These are phyloP conservation scores for Geotrichum klebahnii DNA, from an alignment of 1,139 yeast species.

Conservation along the genomic window DNA sequence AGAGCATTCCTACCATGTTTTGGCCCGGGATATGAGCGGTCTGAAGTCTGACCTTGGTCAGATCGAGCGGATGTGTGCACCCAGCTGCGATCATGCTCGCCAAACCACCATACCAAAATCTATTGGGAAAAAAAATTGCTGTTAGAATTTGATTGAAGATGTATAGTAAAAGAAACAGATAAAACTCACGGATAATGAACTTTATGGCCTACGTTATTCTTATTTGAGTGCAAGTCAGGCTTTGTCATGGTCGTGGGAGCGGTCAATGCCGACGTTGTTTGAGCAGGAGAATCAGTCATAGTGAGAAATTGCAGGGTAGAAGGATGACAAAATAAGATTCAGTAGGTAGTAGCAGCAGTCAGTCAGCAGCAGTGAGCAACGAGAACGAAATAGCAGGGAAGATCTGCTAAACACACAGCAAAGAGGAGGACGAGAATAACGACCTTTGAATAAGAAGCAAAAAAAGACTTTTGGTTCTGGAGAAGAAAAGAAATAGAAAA, in stretches of 20 bases:
- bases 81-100: constrained; percentile 44
- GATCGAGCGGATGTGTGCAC: constrained; percentile 64
- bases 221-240: neutral
- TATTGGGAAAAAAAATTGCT: constrained; percentile 16
- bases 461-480: neutral
- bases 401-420: neutral
- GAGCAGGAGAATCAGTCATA: neutral
- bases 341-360: neutral
- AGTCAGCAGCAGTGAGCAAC: neutral
- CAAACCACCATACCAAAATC: constrained; percentile 57
- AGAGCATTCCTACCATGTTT: constrained; percentile 57
- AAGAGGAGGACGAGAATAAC: neutral
- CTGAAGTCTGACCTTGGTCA: constrained; percentile 81
- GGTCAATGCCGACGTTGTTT: neutral
- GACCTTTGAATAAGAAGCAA: neutral
- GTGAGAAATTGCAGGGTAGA: too few species aligned
- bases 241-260: neutral
- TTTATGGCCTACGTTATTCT: too few species aligned
- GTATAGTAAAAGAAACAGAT: neutral
- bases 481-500: neutral
- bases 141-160: neutral
- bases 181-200: constrained; percentile 28
- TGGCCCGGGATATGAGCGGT: constrained; percentile 59
- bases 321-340: too few species aligned
- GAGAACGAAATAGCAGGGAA: neutral